These are phyloP conservation scores for Trichoderma harzianum DNA, from an alignment of 2,329 filamentous ascomycete species.

Conservation along the genomic window DNA sequence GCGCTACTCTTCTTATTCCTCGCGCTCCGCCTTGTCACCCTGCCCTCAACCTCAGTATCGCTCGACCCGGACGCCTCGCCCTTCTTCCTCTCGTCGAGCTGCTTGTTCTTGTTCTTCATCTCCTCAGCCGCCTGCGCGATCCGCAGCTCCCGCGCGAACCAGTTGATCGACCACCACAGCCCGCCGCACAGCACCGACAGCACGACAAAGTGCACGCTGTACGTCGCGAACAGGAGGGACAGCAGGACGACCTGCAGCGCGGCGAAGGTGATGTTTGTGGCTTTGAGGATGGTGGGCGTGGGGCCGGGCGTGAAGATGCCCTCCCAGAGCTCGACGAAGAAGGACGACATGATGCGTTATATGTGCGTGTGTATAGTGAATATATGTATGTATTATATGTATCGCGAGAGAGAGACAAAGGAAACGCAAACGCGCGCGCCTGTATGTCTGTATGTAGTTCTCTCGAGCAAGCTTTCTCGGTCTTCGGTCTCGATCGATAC, in stretches of 20 bases:
- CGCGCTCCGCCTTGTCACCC: conserved; percentile 23
- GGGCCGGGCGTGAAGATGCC: conserved; percentile 92
- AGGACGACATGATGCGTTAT: conserved; percentile 49
- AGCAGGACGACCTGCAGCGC: conserved; percentile 77
- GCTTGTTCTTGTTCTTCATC: conserved; percentile 33
- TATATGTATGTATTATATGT: neutral
- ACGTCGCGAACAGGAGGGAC: conserved; percentile 72
- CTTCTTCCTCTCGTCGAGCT: conserved; percentile 30
- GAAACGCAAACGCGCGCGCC: neutral
- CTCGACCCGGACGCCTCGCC: conserved; percentile 33
- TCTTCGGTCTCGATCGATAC: neutral
- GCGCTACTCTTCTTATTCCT: conserved; percentile 21
- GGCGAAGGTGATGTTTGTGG: conserved; percentile 87
- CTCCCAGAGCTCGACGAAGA: conserved; percentile 76
- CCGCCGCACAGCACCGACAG: conserved; percentile 76
- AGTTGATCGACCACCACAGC: conserved; percentile 94
- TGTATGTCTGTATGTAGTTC: neutral
- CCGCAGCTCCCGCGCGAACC: conserved; percentile 74
- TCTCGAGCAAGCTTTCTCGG: neutral
- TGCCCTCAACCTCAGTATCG: conserved; percentile 46
- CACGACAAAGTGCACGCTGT: conserved; percentile 83
- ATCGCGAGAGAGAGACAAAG: neutral
- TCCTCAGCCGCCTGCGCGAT: conserved; percentile 45
- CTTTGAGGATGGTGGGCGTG: conserved; percentile 81
- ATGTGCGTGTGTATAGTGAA: neutral